Base-by-base conservation (phyloP, 768 basidiomycete genomes). In the Suillus paluster region DNA sequence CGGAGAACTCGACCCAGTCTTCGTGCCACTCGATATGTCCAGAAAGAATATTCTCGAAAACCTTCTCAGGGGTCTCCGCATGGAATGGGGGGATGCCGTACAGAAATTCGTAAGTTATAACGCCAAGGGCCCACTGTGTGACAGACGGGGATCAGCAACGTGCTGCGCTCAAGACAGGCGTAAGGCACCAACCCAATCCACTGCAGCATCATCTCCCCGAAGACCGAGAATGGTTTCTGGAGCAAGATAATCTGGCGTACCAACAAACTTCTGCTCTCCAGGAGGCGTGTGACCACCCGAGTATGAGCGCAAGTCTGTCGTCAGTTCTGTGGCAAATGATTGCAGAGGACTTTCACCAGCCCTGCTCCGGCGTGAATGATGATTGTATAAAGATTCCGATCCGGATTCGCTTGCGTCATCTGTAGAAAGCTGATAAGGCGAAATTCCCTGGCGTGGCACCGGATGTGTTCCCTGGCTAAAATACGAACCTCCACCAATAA, bases 1-100 rank as follows among this genome's bases (percentile, higher is more conserved):
- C 83, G 15, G 94, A 93, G 67, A 88, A 87, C 60, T 95, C 93
- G 19, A 95, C 79, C 82, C 90, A 94, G 46, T 97, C 95, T 67
- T 97, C 95, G 73, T 97, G 92, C 96, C 96, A 99, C 63, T 97
- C 90, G 70, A 99, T 84, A 34, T 91, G 88, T 5, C 95, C 90
- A 12, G 97, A 97, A 23, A 99, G 83, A 70, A 99, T 98, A 72
- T 99, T 99, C 78, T 97, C 96, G 69, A 99, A 99, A 5, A 99
- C 96, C 77, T 92, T 93, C 74, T 97, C 95, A 0, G 97, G 97
- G 9, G 93, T 92, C 63, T 98, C 95, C 53, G 94, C 97, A 70
- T 99, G 95, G 84, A 99, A 99, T 3, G 97, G 97, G 30, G 97
- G 97, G 38, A 95, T 86, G 4, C 97, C 96, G 66, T 95, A 99